Base-by-base conservation (phyloP, 1,139 yeast species). In the Zygoascus sp. region DNA sequence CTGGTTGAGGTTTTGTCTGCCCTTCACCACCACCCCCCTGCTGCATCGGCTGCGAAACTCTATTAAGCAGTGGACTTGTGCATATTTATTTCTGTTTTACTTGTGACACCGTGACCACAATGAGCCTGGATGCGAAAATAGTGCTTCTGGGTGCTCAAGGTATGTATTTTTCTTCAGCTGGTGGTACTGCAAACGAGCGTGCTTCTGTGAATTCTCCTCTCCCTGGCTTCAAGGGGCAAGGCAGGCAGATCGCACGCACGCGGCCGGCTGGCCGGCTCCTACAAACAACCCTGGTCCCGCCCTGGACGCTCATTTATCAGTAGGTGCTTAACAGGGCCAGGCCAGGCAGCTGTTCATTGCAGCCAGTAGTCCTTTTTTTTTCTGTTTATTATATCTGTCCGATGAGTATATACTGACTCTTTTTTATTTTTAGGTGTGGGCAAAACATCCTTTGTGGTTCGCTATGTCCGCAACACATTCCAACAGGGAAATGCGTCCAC, bases 401-500 rank as follows among this genome's bases (percentile, higher is more conserved):
- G 7, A n/a, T 3, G 22, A 38, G 13, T 37, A 9, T 30, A 11
- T 37, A 3, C 3, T 22, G 4, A n/a, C n/a, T 37, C 10, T 9
- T 13, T 3, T 3, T 3, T 5, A 3, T 30, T 15, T 11, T 8
- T 90, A 13, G 96, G 96, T 1, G 97, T 89, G 32, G 97, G 97
- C 44, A 89, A 89, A 58, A 86, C 96, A 0, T 86, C 96, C 1
- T 75, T 89, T 39, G 96, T 89, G 28, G 76, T 88, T 56, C 76
- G 96, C 57, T 89, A 88, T 68, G 96, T 88, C 27, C 80, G 90
- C 53, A 85, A 87, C 65, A 95, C 88, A 61, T 89, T 89, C 66
- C 94, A 88, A 63, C 94, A 86, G 62, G 88, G 88, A 64, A 88
- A 86, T 66, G 85, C 89, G 56, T 95, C 96, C 20, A 89, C 97